A percentile compares a stretch with the other conserved stretches of the same genome.
phyloP scores from a whole-genome alignment of 1,139 yeast genomes.

The Yamadazyma songkhlaensis region DNA sequence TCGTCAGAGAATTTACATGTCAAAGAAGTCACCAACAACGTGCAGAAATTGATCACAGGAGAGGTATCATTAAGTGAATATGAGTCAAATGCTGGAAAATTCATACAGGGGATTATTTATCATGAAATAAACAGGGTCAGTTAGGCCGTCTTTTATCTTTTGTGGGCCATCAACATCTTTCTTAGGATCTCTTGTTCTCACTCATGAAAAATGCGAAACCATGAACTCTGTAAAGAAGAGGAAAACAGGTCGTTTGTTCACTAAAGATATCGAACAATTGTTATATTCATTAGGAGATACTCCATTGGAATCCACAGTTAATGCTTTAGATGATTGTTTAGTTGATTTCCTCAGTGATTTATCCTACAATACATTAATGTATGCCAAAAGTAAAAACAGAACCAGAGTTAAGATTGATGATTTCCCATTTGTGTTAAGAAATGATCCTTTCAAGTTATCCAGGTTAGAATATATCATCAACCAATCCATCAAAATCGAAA shows the following conservation, averaged over 20 bases:
- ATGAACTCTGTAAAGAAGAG: slow-evolving; percentile 18
- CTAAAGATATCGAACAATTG: slow-evolving; percentile 68
- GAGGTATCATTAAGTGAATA: background rate
- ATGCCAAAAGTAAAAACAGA: slow-evolving; percentile 44
- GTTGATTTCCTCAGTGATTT: slow-evolving; percentile 73
- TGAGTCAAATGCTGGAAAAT: background rate
- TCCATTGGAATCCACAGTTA: slow-evolving; percentile 69
- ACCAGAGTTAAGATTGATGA: slow-evolving; percentile 83
- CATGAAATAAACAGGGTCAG: background rate
- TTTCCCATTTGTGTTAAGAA: slow-evolving; percentile 77
- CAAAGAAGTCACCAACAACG: background rate
- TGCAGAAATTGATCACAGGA: background rate
- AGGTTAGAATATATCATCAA: slow-evolving; percentile 77
- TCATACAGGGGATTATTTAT: slow-evolving; percentile 1
- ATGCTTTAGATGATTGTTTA: slow-evolving; percentile 79
- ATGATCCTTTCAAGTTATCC: slow-evolving; percentile 81
- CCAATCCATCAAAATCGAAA: slow-evolving; percentile 70
- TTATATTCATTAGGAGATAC: slow-evolving; percentile 88
- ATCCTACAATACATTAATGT: slow-evolving; percentile 20
- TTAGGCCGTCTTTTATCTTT: too few relatives aligned
- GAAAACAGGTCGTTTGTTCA: slow-evolving; percentile 45
- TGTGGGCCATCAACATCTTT: too few relatives aligned
- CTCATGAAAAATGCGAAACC: background rate
- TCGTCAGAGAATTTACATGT: background rate
- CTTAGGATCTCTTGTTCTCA: too few relatives aligned